Percentiles rank a stretch among this genome's conserved stretches.
phyloP scores from a whole-genome alignment of 805 yeast genomes.

The Suhomyces sp. region DNA sequence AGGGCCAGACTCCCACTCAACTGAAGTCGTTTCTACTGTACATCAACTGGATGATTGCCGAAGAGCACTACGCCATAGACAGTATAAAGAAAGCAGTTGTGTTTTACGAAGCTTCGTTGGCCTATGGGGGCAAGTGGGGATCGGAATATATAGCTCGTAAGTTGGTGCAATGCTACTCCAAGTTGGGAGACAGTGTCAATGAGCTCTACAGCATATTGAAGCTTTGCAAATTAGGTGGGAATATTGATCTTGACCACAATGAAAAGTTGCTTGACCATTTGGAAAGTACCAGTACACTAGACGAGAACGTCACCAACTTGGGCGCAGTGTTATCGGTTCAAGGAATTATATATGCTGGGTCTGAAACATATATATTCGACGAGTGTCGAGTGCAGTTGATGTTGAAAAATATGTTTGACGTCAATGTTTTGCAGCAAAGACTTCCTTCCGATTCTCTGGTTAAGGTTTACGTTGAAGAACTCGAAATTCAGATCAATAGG shows the following conservation, averaged over 20 bases:
- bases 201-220: slow-evolving; percentile 4
- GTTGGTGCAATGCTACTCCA: slow-evolving; percentile 36
- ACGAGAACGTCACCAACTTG: neutral
- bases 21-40: slow-evolving; percentile 16
- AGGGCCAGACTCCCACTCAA: neutral
- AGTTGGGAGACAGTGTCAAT: slow-evolving; percentile 21
- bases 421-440: slow-evolving; percentile 1
- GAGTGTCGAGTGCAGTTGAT: slow-evolving; percentile 18
- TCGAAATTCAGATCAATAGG: slow-evolving; percentile 7
- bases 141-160: slow-evolving; percentile 28
- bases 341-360: neutral
- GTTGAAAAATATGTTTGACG: slow-evolving; percentile 11
- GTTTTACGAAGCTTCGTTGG: slow-evolving; percentile 15
- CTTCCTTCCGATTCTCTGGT: slow-evolving; percentile 6
- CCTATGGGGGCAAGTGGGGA: slow-evolving; percentile 34
- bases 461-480: slow-evolving; percentile 8
- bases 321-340: neutral
- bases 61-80: slow-evolving; percentile 31
- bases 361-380: slow-evolving; percentile 16
- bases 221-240: neutral
- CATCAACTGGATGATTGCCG: slow-evolving; percentile 51
- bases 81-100: slow-evolving; percentile 17
- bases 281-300: neutral
- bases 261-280: neutral
- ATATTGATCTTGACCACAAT: neutral